Base-by-base conservation (phyloP, 1,284 basidiomycete species). In the Cryptococcus sp. region DNA sequence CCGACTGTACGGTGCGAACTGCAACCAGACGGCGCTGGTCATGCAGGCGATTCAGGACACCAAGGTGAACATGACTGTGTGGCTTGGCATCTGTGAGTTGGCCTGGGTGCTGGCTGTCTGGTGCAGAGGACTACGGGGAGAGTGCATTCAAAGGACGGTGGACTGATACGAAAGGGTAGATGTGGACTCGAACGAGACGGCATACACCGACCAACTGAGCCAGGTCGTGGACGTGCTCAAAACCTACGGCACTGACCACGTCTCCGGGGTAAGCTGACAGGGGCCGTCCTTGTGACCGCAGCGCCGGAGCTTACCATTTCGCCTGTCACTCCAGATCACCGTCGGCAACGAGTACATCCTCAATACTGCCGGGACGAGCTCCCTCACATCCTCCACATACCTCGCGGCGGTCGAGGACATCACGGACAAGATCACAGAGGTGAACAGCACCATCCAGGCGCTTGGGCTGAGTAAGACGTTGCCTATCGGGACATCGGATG, bases 401-500 rank as follows among this genome's bases (percentile, higher is more conserved):
- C 43, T 71, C 40, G 50, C 68, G n/a, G 71, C 75, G 13, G 79
- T 79, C 20, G 57, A 68, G 20, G 71, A 80, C 42, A 83, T 95
- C 46, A 79, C 86, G 39, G 63, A 77, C 16, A 83, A 86, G 72
- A 89, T 95, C 60, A 71, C 81, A 1, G 86, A 71, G 16, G 76
- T 81, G 55, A 66, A 89, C 73, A 84, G 85, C 12, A 78, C 81
- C 18, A 70, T 70, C 23, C 82, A 83, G 79, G 65, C 46, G 1
- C 69, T 90, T 58, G 72, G 67, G 4, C 63, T 81, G 36, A 64
- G 68, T 57, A 82, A 82, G 66, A 66, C 66, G 7, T 78, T 93
- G 50, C 84, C 85, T 0, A 83, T 98, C 35, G 95, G 95, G 18
- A 96, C 86, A 13, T 84, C 89, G 7, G 94, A 98, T 68, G 95